Evolutionary conservation across 2,329 filamentous ascomycete genomes (phyloP).

Genomic region (Aspergillus glaucus): DNA sequence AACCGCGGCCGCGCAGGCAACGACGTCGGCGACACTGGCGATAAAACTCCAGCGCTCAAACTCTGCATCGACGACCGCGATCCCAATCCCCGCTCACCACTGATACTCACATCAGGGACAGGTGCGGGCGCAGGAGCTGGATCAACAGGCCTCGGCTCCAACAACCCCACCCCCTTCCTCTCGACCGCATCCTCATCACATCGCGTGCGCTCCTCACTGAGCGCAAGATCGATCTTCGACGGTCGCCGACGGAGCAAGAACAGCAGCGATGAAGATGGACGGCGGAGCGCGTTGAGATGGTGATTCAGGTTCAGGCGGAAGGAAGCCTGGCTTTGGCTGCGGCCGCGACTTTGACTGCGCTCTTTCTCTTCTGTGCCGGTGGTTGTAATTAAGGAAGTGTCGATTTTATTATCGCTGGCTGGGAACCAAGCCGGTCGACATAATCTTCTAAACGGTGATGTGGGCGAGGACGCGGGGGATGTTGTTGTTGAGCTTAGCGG

Average conservation of each 20-base stretch:
- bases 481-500: slow-evolving; percentile 24
- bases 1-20: slow-evolving; percentile 25
- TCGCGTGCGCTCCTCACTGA: slow-evolving; percentile 38
- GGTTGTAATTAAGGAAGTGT: too few relatives aligned
- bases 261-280: slow-evolving; percentile 26
- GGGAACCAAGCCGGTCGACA: slow-evolving; percentile 11
- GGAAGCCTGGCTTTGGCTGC: slow-evolving; percentile 23
- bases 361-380: too few relatives aligned
- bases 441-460: slow-evolving; percentile 14
- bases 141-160: slow-evolving; percentile 42
- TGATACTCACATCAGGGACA: neutral
- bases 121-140: slow-evolving; percentile 18
- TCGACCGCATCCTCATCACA: slow-evolving; percentile 34
- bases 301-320: slow-evolving; percentile 5
- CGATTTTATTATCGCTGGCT: neutral
- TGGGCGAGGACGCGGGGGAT: slow-evolving; percentile 26
- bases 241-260: slow-evolving; percentile 33
- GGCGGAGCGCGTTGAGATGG: slow-evolving; percentile 19
- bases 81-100: neutral
- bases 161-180: slow-evolving; percentile 34
- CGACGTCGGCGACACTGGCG: slow-evolving; percentile 2
- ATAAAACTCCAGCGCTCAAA: slow-evolving; percentile 14
- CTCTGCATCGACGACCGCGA: slow-evolving; percentile 5
- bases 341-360: slow-evolving; percentile 10
- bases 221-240: slow-evolving; percentile 38